Conservation (phyloP, 139 green algal species). For the Eudorina sp. region DNA sequence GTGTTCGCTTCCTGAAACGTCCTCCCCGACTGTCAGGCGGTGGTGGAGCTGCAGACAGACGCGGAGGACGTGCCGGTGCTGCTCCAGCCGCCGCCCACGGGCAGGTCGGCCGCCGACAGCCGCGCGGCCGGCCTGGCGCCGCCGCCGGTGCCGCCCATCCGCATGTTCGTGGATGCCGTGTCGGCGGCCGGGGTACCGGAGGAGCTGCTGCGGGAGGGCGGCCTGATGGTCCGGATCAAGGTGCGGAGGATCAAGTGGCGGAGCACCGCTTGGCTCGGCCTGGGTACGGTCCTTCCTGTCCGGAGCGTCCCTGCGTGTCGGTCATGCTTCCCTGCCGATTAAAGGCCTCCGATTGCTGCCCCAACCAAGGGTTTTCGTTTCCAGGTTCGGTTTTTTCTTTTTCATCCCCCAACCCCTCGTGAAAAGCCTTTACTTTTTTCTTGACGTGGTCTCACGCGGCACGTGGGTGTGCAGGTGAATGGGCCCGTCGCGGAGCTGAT, state of each 20-base stretch:
- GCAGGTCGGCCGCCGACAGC: not conserved
- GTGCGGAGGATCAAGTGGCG: too few species aligned
- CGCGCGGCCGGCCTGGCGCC: slow-evolving; percentile 1
- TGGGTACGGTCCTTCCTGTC: too few species aligned
- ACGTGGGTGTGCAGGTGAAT: slow-evolving; percentile 10
- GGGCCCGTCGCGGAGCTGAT: slow-evolving; percentile 50
- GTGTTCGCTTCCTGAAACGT: too few species aligned
- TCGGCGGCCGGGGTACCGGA: not conserved
- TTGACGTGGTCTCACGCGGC: not conserved
- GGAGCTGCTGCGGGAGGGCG: slow-evolving; percentile 2
- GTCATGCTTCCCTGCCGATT: too few species aligned
- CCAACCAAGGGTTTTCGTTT: too few species aligned
- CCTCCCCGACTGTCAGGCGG: slow-evolving; percentile 45
- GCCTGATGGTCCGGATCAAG: slow-evolving; percentile 37
- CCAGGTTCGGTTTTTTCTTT: too few species aligned
- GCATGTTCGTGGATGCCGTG: slow-evolving; percentile 29
- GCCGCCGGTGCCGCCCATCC: not conserved
- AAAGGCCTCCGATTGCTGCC: too few species aligned
- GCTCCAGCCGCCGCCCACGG: slow-evolving; percentile 16
- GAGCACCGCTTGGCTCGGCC: too few species aligned
- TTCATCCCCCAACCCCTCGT: too few species aligned
- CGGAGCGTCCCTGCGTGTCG: too few species aligned
- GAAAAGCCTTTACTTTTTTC: too few species aligned
- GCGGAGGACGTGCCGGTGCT: slow-evolving; percentile 28
- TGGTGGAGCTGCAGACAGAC: slow-evolving; percentile 59